Conservation (phyloP, 2,329 filamentous ascomycete genomes). For the Arthrobotrys entomopaga region DNA sequence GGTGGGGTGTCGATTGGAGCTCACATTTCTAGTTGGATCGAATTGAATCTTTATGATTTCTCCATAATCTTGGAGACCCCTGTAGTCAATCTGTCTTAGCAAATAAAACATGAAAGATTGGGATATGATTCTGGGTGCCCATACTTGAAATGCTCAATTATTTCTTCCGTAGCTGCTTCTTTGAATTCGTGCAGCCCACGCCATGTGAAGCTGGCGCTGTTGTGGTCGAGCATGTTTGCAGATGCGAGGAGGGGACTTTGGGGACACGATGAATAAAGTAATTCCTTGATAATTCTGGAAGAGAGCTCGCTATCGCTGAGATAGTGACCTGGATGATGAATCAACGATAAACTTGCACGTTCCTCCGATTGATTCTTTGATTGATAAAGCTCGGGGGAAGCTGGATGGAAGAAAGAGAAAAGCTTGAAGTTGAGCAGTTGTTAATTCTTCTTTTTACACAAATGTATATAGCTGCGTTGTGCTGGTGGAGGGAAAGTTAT, state of each 20-base stretch:
- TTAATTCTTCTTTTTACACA: too few species aligned
- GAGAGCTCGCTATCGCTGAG: not conserved
- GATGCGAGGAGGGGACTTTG: not conserved
- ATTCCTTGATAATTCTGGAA: not conserved
- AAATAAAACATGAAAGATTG: not conserved
- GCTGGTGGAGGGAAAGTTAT: too few species aligned
- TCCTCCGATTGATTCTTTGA: too few species aligned
- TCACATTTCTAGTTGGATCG: constrained; percentile 42
- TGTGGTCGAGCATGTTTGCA: constrained; percentile 27
- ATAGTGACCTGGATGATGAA: too few species aligned
- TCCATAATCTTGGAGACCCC: constrained; percentile 31
- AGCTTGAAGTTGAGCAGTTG: too few species aligned
- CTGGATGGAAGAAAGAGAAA: too few species aligned
- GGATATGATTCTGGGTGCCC: not conserved
- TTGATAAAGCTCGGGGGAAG: too few species aligned
- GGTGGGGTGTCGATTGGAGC: not conserved
- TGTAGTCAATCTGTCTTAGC: not conserved
- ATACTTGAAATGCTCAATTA: constrained; percentile 44
- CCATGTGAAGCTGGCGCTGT: constrained; percentile 50
- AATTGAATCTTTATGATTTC: constrained; percentile 41
- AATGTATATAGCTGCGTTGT: too few species aligned
- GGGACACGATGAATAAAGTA: not conserved
- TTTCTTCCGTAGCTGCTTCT: constrained; percentile 34
- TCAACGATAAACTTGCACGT: too few species aligned
- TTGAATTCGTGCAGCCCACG: constrained; percentile 50